Percentiles rank a stretch among this genome's conserved stretches.
Evolutionary conservation across 495 filamentous ascomycete genomes (phyloP).

Genomic region (Penicillium paradoxum): DNA sequence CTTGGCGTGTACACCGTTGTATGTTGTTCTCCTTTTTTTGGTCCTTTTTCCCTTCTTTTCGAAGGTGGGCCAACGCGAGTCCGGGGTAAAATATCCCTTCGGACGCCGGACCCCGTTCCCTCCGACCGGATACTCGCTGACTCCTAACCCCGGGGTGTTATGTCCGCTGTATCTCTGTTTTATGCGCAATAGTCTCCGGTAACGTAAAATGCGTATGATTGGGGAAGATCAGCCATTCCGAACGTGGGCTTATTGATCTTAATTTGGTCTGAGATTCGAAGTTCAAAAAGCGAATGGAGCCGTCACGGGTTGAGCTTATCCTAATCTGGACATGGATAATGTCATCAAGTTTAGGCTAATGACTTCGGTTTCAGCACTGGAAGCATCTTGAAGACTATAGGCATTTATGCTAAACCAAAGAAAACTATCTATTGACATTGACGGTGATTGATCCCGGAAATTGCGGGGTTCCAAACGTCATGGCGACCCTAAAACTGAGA

Average conservation of each 20-base stretch:
- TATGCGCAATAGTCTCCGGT: neutral
- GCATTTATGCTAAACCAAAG: constrained; percentile 10
- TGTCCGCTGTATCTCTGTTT: neutral
- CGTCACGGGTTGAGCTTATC: no score
- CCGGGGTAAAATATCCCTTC: constrained; percentile 19
- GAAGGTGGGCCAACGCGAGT: constrained; percentile 5
- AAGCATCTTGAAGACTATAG: no score
- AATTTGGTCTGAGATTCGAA: no score
- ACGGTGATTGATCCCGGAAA: constrained; percentile 13
- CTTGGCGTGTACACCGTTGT: no score
- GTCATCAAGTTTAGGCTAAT: constrained; percentile 5
- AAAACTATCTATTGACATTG: neutral
- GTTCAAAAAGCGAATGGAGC: no score
- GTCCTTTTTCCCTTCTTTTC: neutral
- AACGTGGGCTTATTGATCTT: no score
- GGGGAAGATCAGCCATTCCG: no score
- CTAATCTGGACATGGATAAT: no score
- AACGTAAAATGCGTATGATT: no score
- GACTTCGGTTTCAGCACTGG: no score
- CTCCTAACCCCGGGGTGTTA: constrained; percentile 3
- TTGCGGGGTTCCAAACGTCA: constrained; percentile 29
- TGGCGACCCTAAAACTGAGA: constrained; percentile 5
- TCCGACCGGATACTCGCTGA: constrained; percentile 17
- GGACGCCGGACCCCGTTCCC: constrained; percentile 17
- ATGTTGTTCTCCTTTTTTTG: neutral